Evolutionary conservation across 345 rosid genomes (phyloP).

Genomic region (Hypericum androsaemum): DNA sequence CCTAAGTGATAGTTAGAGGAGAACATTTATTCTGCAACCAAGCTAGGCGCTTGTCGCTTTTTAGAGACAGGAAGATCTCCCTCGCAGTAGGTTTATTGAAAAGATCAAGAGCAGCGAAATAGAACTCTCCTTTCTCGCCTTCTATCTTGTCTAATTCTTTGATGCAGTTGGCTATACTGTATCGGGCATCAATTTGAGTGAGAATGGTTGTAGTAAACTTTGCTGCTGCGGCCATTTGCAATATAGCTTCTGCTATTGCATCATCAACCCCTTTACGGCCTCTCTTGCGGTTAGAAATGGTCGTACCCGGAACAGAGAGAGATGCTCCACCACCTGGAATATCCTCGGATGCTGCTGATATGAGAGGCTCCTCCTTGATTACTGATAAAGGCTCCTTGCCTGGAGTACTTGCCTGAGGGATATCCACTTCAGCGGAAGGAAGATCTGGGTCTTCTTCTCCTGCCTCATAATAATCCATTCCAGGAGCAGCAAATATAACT

Average conservation of each 20-base stretch:
- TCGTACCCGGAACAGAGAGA: slow-evolving; percentile 9
- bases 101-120: slow-evolving; percentile 41
- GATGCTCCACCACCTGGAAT: slow-evolving; percentile 13
- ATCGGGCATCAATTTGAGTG: slow-evolving; percentile 20
- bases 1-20: no score
- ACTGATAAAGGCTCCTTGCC: slow-evolving; percentile 16
- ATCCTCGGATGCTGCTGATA: slow-evolving; percentile 28
- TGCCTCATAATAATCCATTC: slow-evolving; percentile 13
- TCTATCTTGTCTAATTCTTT: slow-evolving; percentile 31
- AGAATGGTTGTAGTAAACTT: slow-evolving; percentile 31
- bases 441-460: slow-evolving; percentile 13
- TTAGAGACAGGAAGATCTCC: slow-evolving; percentile 46
- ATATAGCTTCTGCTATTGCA: slow-evolving; percentile 44
- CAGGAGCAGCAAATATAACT: slow-evolving; percentile 31
- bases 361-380: background rate
- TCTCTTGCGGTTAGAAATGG: slow-evolving; percentile 23
- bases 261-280: slow-evolving; percentile 47
- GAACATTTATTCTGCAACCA: slow-evolving; percentile 41
- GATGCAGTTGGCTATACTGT: slow-evolving; percentile 41
- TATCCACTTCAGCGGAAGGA: slow-evolving; percentile 10
- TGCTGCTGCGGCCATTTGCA: slow-evolving; percentile 54
- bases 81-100: slow-evolving; percentile 38
- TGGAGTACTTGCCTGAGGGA: no score
- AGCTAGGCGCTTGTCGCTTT: slow-evolving; percentile 27
- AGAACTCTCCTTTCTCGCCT: slow-evolving; percentile 30